These are phyloP conservation scores for Cordyceps pruinosa DNA, from an alignment of 2,329 filamentous ascomycete species.

Conservation along the genomic window DNA sequence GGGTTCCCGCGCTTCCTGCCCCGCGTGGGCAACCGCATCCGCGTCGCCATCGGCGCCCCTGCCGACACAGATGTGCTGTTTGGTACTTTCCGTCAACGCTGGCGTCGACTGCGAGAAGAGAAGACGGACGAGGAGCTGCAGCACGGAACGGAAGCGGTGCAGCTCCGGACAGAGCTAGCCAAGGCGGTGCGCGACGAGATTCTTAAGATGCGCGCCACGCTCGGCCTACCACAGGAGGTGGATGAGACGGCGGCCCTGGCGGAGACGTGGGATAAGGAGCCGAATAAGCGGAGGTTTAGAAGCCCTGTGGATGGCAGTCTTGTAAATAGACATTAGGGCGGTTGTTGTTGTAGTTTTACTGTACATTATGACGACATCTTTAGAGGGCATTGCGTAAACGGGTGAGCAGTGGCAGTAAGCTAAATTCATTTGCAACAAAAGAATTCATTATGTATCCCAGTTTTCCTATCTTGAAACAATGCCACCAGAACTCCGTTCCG, in stretches of 20 bases:
- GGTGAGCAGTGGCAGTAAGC: not conserved
- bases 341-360: not conserved
- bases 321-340: slow-evolving; percentile 32
- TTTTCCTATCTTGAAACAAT: slow-evolving; percentile 5
- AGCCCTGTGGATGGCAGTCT: slow-evolving; percentile 49
- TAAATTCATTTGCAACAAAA: not conserved
- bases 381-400: not conserved
- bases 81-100: slow-evolving; percentile 66
- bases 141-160: slow-evolving; percentile 56
- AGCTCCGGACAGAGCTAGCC: slow-evolving; percentile 68
- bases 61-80: slow-evolving; percentile 69
- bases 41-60: slow-evolving; percentile 70
- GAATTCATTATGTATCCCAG: not conserved
- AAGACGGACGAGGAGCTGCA: slow-evolving; percentile 43
- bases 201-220: slow-evolving; percentile 62
- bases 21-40: slow-evolving; percentile 61
- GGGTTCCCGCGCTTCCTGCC: slow-evolving; percentile 75
- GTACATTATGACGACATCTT: not conserved
- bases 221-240: slow-evolving; percentile 69
- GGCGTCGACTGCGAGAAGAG: slow-evolving; percentile 57
- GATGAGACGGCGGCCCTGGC: slow-evolving; percentile 70
- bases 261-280: slow-evolving; percentile 67
- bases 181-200: slow-evolving; percentile 72
- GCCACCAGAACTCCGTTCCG: slow-evolving; percentile 8
- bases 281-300: slow-evolving; percentile 40